These are phyloP conservation scores for Aspergillus hiratsukae DNA, from an alignment of 2,329 filamentous ascomycete genomes.

Conservation along the genomic window DNA sequence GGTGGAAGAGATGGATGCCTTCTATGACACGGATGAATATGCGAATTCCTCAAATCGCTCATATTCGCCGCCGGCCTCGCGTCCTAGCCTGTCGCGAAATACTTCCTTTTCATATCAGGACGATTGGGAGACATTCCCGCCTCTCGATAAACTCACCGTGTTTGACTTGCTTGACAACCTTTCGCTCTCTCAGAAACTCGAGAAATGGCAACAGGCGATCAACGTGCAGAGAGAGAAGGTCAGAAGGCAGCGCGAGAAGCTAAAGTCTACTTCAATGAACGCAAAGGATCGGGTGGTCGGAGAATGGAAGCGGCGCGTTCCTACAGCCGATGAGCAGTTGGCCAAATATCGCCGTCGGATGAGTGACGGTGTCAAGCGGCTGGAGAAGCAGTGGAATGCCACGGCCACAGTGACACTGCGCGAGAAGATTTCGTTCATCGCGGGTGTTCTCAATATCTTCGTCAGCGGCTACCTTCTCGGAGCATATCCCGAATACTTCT, in stretches of 20 bases:
- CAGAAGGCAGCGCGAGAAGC: constrained; percentile 71
- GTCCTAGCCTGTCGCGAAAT: constrained; percentile 61
- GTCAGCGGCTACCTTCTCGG: constrained; percentile 92
- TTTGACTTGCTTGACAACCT: constrained; percentile 94
- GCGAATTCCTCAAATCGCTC: constrained; percentile 23
- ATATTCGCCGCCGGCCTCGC: constrained; percentile 26
- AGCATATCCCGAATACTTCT: constrained; percentile 77
- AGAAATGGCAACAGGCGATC: constrained; percentile 81
- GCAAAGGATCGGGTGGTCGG: constrained; percentile 89
- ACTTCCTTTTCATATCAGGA: constrained; percentile 83
- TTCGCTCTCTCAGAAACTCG: constrained; percentile 80
- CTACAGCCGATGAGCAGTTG: constrained; percentile 84
- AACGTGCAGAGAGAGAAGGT: constrained; percentile 81
- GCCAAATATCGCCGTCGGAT: constrained; percentile 86
- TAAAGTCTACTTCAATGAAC: constrained; percentile 69
- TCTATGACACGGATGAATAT: constrained; percentile 26
- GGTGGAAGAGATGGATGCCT: constrained; percentile 21
- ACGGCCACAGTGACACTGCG: constrained; percentile 80
- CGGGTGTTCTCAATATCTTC: constrained; percentile 94
- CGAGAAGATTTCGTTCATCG: constrained; percentile 96
- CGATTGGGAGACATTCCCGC: constrained; percentile 81
- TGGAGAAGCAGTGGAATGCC: constrained; percentile 82
- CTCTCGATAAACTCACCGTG: constrained; percentile 81
- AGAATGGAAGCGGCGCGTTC: constrained; percentile 82
- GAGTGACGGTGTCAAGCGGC: constrained; percentile 80